Evolutionary conservation across 2,329 filamentous ascomycete genomes (phyloP).

Genomic region (Bipolaris gigantea): DNA sequence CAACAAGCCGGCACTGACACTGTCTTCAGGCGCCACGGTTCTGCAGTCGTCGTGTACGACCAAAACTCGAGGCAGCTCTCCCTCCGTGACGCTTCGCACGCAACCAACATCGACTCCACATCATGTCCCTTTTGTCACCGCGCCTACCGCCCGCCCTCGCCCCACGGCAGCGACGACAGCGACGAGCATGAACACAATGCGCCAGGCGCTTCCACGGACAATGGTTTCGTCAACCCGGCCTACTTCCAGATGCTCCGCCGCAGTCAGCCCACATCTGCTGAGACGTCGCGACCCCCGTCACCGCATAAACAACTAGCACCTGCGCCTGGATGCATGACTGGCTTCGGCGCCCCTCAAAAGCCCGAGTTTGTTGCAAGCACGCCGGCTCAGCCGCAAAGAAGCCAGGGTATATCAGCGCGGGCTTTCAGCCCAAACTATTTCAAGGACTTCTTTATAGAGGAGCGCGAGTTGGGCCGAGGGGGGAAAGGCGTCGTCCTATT

Average conservation of each 20-base stretch:
- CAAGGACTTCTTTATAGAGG: slow-evolving; percentile 87
- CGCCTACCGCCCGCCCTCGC: slow-evolving; percentile 58
- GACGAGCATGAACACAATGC: slow-evolving; percentile 39
- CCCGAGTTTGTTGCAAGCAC: slow-evolving; percentile 53
- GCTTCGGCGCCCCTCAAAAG: slow-evolving; percentile 51
- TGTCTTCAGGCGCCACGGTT: slow-evolving; percentile 75
- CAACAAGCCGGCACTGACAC: slow-evolving; percentile 15
- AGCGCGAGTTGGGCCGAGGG: slow-evolving; percentile 81
- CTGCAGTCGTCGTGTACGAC: slow-evolving; percentile 91
- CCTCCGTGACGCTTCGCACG: slow-evolving; percentile 65
- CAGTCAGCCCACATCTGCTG: slow-evolving; percentile 57
- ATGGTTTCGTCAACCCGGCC: slow-evolving; percentile 81
- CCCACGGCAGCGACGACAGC: slow-evolving; percentile 35
- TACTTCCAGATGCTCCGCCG: slow-evolving; percentile 92
- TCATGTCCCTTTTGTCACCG: slow-evolving; percentile 93
- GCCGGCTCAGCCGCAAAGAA: slow-evolving; percentile 41
- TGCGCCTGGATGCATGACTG: slow-evolving; percentile 29
- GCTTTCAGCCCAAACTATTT: slow-evolving; percentile 95
- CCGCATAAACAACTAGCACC: slow-evolving; percentile 51
- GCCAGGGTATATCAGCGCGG: slow-evolving; percentile 75
- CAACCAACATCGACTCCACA: slow-evolving; percentile 58
- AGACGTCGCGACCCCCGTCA: slow-evolving; percentile 52
- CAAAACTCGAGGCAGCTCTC: slow-evolving; percentile 81
- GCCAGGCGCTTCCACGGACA: slow-evolving; percentile 43
- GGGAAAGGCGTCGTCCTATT: slow-evolving; percentile 93